phyloP scores from a whole-genome alignment of 139 green algal species.

The Deuterostichococcus epilithicus region DNA sequence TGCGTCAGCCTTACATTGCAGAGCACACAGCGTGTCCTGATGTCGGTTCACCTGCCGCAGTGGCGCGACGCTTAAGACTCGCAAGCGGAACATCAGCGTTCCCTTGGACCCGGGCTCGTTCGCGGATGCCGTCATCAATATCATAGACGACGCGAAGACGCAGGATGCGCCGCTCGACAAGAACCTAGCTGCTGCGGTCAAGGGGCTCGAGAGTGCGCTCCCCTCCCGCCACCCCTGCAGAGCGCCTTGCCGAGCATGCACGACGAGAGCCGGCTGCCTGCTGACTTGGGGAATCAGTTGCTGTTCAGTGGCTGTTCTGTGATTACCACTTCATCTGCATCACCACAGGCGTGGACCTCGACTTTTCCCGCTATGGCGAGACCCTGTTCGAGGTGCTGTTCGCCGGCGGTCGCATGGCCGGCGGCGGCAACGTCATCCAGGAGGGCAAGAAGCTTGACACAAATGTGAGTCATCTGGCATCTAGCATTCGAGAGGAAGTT shows the following conservation, averaged over 20 bases:
- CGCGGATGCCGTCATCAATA: slow-evolving; percentile 80
- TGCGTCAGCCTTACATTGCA: background rate
- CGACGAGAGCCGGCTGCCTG: background rate
- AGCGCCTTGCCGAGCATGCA: slow-evolving; percentile 5
- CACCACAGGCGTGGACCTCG: slow-evolving; percentile 62
- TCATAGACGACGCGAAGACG: slow-evolving; percentile 74
- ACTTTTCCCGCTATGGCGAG: slow-evolving; percentile 94
- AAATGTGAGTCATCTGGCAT: slow-evolving; percentile 54
- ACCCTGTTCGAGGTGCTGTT: slow-evolving; percentile 95
- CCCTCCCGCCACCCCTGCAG: too few relatives aligned
- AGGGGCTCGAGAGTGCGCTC: slow-evolving; percentile 29
- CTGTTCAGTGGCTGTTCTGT: background rate
- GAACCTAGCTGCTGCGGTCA: slow-evolving; percentile 70
- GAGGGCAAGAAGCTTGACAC: slow-evolving; percentile 61
- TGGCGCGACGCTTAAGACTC: slow-evolving; percentile 89
- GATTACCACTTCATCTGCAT: background rate
- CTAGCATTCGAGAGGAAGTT: background rate
- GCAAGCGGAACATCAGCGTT: slow-evolving; percentile 96
- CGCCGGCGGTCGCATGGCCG: slow-evolving; percentile 72
- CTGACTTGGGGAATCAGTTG: background rate
- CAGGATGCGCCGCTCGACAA: slow-evolving; percentile 49
- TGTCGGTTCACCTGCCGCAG: slow-evolving; percentile 37
- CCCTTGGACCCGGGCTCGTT: slow-evolving; percentile 90
- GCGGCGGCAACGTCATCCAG: slow-evolving; percentile 60
- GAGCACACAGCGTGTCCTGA: background rate